Evolutionary conservation across 495 filamentous ascomycete species (phyloP).

Genomic region (Chaetomium cochliodes): DNA sequence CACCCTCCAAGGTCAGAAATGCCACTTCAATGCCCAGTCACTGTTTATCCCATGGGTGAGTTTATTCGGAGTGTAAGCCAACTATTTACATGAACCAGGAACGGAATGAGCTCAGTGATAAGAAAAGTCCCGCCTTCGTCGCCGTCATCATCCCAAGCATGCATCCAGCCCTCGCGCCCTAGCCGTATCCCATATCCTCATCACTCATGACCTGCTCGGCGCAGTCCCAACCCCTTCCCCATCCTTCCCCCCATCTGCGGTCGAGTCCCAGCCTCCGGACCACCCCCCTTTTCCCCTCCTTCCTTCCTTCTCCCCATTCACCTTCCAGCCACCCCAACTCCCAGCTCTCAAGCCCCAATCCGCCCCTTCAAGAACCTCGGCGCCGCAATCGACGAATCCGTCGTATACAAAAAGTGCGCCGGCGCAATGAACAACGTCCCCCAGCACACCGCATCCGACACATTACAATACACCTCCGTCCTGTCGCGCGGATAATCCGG

Average conservation of each 20-base stretch:
- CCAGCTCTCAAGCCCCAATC: neutral
- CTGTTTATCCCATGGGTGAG: constrained; percentile 18
- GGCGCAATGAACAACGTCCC: constrained; percentile 18
- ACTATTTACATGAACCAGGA: constrained; percentile 15
- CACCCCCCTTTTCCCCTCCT: neutral
- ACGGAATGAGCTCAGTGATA: neutral
- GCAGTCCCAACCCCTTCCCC: neutral
- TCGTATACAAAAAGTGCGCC: constrained; percentile 17
- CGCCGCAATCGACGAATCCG: neutral
- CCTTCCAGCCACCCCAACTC: neutral
- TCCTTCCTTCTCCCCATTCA: too few species aligned
- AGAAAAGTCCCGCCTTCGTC: neutral
- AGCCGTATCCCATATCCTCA: neutral
- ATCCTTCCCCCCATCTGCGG: neutral
- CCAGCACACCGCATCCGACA: constrained; percentile 16
- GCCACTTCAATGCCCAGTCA: neutral
- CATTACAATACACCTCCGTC: constrained; percentile 50
- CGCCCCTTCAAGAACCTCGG: neutral
- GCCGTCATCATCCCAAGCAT: neutral
- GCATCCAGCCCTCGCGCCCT: neutral
- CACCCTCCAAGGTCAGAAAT: too few species aligned
- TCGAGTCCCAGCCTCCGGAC: neutral
- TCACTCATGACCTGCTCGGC: neutral
- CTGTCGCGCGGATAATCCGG: constrained; percentile 47
- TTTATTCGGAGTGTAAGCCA: constrained; percentile 9